Base-by-base conservation (phyloP, 352 stramenopile species). In the Pythium phragmitis region DNA sequence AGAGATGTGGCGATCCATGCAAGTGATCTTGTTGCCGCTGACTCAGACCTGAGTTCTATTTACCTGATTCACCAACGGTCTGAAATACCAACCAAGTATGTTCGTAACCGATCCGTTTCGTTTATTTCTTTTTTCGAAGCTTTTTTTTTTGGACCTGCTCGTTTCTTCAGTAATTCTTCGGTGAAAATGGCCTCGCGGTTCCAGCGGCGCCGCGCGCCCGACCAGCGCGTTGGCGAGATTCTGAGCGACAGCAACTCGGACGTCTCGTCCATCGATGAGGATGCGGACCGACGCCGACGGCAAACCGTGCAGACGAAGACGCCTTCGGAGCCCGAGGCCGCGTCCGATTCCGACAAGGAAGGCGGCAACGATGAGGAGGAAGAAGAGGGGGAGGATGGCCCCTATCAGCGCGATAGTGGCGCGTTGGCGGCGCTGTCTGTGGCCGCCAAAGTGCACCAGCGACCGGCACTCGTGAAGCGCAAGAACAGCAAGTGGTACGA, bases 241-340 rank as follows among this genome's bases (percentile, higher is more conserved):
- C 59, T 87, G 51, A 86, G 77, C 60, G 79, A 90, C 63, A 70
- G 63, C 56, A 86, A 80, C 63, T 88, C 74, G 16, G 79, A 87
- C 45, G 63, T 77, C 39, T 81, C 75, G 13, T 73, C 70, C 2
- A 17, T 75, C 34, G 63, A 67, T 13, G 60, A 54, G 14, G 62
- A 72, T 14, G 67, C 49, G 33, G 26, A 51, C 50, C 17, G 36
- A 11, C 34, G 34, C 34, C 34, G 34, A 39, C 3, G 34, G 39
- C 7, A 2, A 7, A 12, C 16, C 39, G 13, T 2, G 39, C 39
- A 19, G 39, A 46, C 9, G 39, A 46, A 46, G 39, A 46, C 8
- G 39, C 13, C 39, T 9, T 9, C 39, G 2, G 14, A 36, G 16
- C 28, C 33, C 34, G 47, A 45, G 76, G 80, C 45, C 78, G 17